A percentile compares a stretch with the other conserved stretches of the same genome.
Conservation (phyloP, 2,329 filamentous ascomycete species). For the Knufia fluminis region DNA sequence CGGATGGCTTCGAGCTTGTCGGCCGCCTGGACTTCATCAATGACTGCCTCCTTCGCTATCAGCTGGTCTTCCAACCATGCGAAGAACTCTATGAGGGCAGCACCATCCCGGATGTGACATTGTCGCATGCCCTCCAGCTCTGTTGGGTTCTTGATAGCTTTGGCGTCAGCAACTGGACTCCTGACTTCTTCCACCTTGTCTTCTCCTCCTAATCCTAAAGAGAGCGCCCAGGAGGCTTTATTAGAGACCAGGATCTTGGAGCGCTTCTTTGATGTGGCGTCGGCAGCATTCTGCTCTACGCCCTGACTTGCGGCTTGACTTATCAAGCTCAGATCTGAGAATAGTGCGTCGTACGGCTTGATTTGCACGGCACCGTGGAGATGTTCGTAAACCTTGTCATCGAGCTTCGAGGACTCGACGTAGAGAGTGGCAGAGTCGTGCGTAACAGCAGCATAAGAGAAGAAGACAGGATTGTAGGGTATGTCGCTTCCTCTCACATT, state of each 20-base stretch:
- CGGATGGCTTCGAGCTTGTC: slow-evolving; percentile 68
- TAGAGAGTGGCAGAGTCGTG: slow-evolving; percentile 68
- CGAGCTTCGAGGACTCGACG: slow-evolving; percentile 70
- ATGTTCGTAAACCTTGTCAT: slow-evolving; percentile 57
- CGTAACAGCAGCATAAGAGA: slow-evolving; percentile 87
- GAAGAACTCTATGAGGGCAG: slow-evolving; percentile 84
- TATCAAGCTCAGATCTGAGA: slow-evolving; percentile 63
- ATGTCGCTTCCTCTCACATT: slow-evolving; percentile 93
- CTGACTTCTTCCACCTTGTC: slow-evolving; percentile 75
- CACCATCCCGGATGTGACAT: slow-evolving; percentile 88
- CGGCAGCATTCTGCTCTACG: slow-evolving; percentile 27
- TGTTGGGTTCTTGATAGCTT: slow-evolving; percentile 85
- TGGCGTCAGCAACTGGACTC: slow-evolving; percentile 80
- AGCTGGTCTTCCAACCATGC: slow-evolving; percentile 93
- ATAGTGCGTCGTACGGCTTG: slow-evolving; percentile 74
- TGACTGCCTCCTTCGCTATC: slow-evolving; percentile 56
- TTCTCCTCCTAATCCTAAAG: slow-evolving; percentile 76
- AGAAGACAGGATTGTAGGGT: slow-evolving; percentile 96
- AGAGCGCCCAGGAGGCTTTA: slow-evolving; percentile 86
- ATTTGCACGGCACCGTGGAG: slow-evolving; percentile 62
- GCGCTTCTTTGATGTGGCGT: slow-evolving; percentile 27
- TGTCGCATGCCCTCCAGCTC: slow-evolving; percentile 88
- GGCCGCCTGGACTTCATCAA: slow-evolving; percentile 87
- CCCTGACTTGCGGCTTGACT: slow-evolving; percentile 37
- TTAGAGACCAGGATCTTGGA: slow-evolving; percentile 79